Evolutionary conservation across 768 basidiomycete species (phyloP), one percentile per base, ranked within the genome.

Genomic region (Polyporus arcularius): DNA sequence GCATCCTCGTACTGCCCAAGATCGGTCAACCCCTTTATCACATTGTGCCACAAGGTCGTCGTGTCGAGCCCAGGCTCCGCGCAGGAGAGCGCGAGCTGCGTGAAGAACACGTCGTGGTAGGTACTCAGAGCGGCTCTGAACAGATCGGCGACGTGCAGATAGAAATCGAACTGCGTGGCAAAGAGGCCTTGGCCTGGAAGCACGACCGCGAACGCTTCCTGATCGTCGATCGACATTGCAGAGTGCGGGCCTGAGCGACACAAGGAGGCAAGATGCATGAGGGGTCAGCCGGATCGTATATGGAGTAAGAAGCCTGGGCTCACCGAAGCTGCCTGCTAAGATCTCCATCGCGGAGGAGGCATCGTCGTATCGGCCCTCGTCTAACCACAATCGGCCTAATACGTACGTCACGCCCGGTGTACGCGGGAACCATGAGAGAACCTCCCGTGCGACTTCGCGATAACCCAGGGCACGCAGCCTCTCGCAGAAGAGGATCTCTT

Each of bases 1-100:
- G 97, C 96, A 67, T 94, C 88, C 67, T 96, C 93, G 74, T 89
- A 97, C 63, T 82, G 76, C 6, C 83, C 85, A 43, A 92, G 76
- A 50, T 90, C 88, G 18, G 84, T 85, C 55, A 87, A 83, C 31
- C 90, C 90, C 68, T 87, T 83, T 73, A 90, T 91, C 18, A 95
- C 78, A 58, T 79, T 87, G 62, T 79, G 81, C 94, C 95, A 96
- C 26, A 98, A 73, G n/a, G 86, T 79, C 48, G 83, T 78, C 10
- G 84, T 85, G 63, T 88, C 84, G 16, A 74, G 73, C 18, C 77
- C 81, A 32, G 73, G 65, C 18, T 82, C 79, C 6, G 85, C 85
- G 53, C 82, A 82, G n/a, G 89, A 87, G 60, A 97, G 80, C 10
- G 96, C 93, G 38, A 93, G 78, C 64, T 88, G 85, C 49, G 89